These are phyloP conservation scores for Ceratocystis lukuohia DNA, from an alignment of 2,329 filamentous ascomycete genomes.

Conservation along the genomic window DNA sequence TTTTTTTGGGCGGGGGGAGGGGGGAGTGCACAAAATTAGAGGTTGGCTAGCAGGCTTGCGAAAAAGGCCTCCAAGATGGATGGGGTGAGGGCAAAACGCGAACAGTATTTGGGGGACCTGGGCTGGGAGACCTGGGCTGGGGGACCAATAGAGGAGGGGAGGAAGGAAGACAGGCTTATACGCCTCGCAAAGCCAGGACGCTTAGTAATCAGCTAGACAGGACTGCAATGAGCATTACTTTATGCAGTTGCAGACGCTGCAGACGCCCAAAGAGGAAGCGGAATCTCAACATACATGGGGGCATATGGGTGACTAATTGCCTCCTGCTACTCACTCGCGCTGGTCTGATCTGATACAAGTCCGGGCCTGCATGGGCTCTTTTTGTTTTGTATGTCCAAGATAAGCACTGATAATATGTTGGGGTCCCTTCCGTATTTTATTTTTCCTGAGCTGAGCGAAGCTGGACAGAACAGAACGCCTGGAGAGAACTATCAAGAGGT, in stretches of 20 bases:
- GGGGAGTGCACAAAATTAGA: not conserved
- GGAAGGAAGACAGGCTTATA: not conserved
- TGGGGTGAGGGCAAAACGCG: not conserved
- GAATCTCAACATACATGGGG: not conserved
- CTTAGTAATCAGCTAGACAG: not conserved
- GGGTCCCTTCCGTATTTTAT: too few species aligned
- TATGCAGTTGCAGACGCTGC: not conserved
- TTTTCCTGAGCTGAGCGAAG: too few species aligned
- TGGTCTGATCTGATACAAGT: not conserved
- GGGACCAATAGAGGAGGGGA: not conserved
- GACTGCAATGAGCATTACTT: not conserved
- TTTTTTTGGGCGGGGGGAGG: not conserved
- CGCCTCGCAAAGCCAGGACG: not conserved
- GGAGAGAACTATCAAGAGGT: too few species aligned
- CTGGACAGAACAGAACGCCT: too few species aligned
- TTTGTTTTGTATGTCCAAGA: not conserved
- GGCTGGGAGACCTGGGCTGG: not conserved
- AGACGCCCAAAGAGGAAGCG: not conserved
- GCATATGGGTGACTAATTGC: slow-evolving; percentile 1
- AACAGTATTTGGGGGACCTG: not conserved
- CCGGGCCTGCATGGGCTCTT: not conserved
- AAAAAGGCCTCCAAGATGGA: not conserved
- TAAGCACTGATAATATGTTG: not conserved
- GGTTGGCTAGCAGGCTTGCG: not conserved
- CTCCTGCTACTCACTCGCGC: not conserved